phyloP scores from a whole-genome alignment of 2,329 filamentous ascomycete genomes.

The Cryphonectria japonica region DNA sequence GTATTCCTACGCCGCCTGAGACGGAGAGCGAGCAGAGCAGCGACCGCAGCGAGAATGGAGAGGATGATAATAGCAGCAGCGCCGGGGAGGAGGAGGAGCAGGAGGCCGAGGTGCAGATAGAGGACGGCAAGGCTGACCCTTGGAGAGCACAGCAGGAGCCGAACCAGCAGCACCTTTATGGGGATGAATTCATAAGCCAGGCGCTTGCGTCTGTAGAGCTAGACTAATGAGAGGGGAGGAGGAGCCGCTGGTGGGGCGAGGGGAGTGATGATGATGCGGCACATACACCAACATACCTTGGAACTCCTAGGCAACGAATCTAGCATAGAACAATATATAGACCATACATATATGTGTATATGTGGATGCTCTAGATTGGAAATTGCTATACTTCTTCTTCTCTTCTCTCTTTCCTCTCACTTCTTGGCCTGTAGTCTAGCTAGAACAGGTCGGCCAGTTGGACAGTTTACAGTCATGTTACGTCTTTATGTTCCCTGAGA shows the following conservation, averaged over 20 bases:
- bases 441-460: not conserved
- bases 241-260: not conserved
- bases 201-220: slow-evolving; percentile 39
- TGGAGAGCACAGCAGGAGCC: not conserved
- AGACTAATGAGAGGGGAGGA: slow-evolving; percentile 32
- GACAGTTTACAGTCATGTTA: not conserved
- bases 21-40: slow-evolving; percentile 55
- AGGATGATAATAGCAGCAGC: slow-evolving; percentile 33
- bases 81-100: slow-evolving; percentile 24
- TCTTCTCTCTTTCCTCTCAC: not conserved
- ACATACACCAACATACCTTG: not conserved
- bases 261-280: not conserved
- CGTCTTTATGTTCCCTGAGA: not conserved
- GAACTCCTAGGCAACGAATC: not conserved
- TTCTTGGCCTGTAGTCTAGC: not conserved
- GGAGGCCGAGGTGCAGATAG: slow-evolving; percentile 22
- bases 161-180: slow-evolving; percentile 11
- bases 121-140: not conserved
- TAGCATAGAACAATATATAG: not conserved
- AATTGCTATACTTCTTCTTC: not conserved
- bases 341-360: not conserved
- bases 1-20: slow-evolving; percentile 57
- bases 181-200: slow-evolving; percentile 38
- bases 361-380: not conserved
- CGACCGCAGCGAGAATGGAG: slow-evolving; percentile 43